Evolutionary conservation across 306 rosid species (phyloP), one percentile per base, ranked within the genome.

Genomic region (Castanea crenata): DNA sequence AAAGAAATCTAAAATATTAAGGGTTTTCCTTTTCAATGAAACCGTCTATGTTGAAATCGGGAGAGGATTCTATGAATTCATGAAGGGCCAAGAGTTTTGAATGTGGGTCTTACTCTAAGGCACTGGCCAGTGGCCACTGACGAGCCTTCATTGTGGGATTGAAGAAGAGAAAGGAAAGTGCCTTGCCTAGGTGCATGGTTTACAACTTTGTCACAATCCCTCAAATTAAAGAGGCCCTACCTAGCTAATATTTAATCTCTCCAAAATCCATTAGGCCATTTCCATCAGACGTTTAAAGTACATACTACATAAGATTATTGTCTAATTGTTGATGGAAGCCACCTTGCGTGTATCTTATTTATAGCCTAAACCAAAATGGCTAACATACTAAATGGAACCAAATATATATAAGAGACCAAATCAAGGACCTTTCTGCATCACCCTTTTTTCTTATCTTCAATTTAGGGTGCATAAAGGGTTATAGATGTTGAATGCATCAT

Each of bases 321-420:
- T 90, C 93, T 52, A 87, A 86, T 81, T 82, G 90, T 83, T 75
- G 82, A 86, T 82, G 88, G 88, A 85, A 82, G 76, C 88, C 92
- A 89, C 76, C 77, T 62, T 27, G 58, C 58, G 55, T 62, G 49
- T 0, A 29, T 44, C 83, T 35, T 79, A 74, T 78, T 78, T 73
- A 62, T 75, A 73, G 15, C 34, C 81, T 49, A 27, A 41, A 76
- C 82, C 75, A 70, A 63, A 25, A 27, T 75, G 78, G 65, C 62
- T 57, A 79, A 78, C 85, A 75, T 80, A 71, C 68, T 74, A 19
- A 62, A 41, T 79, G 84, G 52, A 74, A 21, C 61, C 83, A 5
- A 81, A 83, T 51, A 54, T 51, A 41, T 41, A 41, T 41, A 41
- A 88, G 73, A 83, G 89, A 88, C 92, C 87, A 89, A 79, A 59